Percentiles rank a stretch among this genome's conserved stretches.
phyloP scores from a whole-genome alignment of 75 land plant genomes.

The Cryptomeria japonica region DNA sequence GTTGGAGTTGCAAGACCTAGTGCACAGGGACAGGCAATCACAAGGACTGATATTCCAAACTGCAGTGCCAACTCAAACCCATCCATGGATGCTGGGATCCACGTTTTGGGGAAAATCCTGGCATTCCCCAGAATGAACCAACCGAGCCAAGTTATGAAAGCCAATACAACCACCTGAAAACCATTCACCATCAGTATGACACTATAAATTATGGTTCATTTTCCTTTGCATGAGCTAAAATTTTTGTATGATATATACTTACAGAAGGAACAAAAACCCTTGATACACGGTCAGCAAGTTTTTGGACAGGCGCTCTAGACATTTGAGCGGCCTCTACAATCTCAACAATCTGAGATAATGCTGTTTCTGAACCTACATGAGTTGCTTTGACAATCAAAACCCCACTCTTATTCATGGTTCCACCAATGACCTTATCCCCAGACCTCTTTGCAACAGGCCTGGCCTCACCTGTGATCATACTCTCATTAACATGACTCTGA shows the following conservation, averaged over 20 bases:
- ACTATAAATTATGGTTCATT: neutral
- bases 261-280: conserved; percentile 86
- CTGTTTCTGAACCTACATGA: conserved; percentile 92
- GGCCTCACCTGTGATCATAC: conserved; percentile 96
- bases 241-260: conserved; percentile 10
- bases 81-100: conserved; percentile 88
- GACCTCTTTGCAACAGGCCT: conserved; percentile 71
- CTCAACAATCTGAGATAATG: conserved; percentile 87
- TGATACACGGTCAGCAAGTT: conserved; percentile 85
- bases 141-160: conserved; percentile 78
- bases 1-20: conserved; percentile 98
- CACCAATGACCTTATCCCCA: conserved; percentile 84
- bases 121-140: conserved; percentile 81
- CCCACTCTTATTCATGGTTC: conserved; percentile 90
- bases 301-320: conserved; percentile 96
- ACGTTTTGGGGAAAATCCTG: conserved; percentile 55
- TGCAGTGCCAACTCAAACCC: conserved; percentile 92
- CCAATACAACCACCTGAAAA: conserved; percentile 65
- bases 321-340: conserved; percentile 96
- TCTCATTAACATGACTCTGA: conserved; percentile 90
- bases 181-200: neutral
- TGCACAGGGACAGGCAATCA: conserved; percentile 97
- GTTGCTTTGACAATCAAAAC: conserved; percentile 73
- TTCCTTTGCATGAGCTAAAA: neutral
- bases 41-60: conserved; percentile 97